Evolutionary conservation across 768 basidiomycete species (phyloP), one percentile per base, ranked within the genome.

Genomic region (Tricholoma furcatifolium): DNA sequence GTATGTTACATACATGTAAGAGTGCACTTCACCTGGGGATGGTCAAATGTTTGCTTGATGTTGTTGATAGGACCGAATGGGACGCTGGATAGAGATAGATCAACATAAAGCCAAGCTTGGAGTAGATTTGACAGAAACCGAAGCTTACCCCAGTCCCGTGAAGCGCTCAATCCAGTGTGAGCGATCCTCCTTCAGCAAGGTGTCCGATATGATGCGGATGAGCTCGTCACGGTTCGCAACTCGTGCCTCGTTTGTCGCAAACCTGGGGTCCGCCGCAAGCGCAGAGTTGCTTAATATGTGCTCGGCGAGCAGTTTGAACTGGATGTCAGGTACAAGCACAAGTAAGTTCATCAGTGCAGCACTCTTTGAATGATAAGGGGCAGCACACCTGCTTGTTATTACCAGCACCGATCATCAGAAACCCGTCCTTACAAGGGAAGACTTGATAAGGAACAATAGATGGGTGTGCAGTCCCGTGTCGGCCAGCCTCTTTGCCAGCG

Each of bases 371-470:
- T 42, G 4, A 14, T 27, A 50, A 47, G 40, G 17, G 30, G 9
- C 12, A 46, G 40, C 56, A 44, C 60, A 87, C 90, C 79, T 92
- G 91, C 59, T 82, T 87, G 64, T 96, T 83, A 66, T 93, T 96
- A 4, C 91, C 94, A 7, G 91, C 93, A 41, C 93, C 93, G 58
- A 97, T 85, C 95, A 97, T 96, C 54, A 97, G 69, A 65, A 84
- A 94, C 27, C 92, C 91, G 61, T 93, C 85, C 63, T 83, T 80
- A 65, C 93, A 96, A 0, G 87, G 81, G 66, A 96, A 94, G 3
- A 85, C 91, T 67, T 94, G 91, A 70, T 95, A 96, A 2, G 93
- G 93, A 6, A 94, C 95, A 61, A 98, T 87, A 15, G 91, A 93
- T 12, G 95, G 91, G 67, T 98, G 95, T 0, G 90, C 83, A 24